Percentiles rank a stretch among this genome's conserved stretches.
These are phyloP conservation scores for Scheffersomyces segobiensis DNA, from an alignment of 1,139 yeast species.

Conservation along the genomic window DNA sequence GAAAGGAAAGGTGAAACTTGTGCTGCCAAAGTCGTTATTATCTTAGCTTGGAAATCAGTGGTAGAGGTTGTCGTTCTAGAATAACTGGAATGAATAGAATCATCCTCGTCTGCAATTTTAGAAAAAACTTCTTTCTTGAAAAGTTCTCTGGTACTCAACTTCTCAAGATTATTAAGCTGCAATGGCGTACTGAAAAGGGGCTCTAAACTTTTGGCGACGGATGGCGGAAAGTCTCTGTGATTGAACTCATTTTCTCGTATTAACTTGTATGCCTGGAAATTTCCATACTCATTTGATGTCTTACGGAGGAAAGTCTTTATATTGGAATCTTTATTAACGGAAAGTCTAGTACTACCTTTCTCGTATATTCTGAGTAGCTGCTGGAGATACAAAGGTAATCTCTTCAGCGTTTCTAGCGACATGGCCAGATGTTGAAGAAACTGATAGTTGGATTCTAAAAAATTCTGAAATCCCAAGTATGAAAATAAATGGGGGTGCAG, in stretches of 20 bases:
- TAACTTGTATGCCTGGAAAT: constrained; percentile 21
- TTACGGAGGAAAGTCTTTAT: constrained; percentile 11
- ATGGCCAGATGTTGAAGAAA: constrained; percentile 2
- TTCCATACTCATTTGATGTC: constrained; percentile 18
- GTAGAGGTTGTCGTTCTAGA: constrained; percentile 15
- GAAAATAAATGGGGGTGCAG: background rate
- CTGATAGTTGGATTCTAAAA: background rate
- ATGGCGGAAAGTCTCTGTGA: constrained; percentile 22
- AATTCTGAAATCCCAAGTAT: background rate
- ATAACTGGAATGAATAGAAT: constrained; percentile 13
- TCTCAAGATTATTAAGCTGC: constrained; percentile 14
- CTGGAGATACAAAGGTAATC: constrained; percentile 17
- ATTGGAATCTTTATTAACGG: background rate
- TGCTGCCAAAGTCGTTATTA: constrained; percentile 23
- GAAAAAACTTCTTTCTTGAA: constrained; percentile 7
- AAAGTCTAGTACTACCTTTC: constrained; percentile 6
- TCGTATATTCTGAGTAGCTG: constrained; percentile 12
- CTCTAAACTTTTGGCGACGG: constrained; percentile 16
- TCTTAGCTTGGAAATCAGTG: constrained; percentile 22
- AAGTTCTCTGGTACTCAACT: constrained; percentile 14
- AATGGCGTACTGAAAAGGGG: constrained; percentile 19
- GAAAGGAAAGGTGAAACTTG: constrained; percentile 18
- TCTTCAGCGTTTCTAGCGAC: constrained; percentile 15
- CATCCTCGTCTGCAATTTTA: constrained; percentile 1
- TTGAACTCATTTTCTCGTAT: constrained; percentile 13